phyloP scores from a whole-genome alignment of 2,329 filamentous ascomycete genomes.

The Sporothrix euskadiensis region DNA sequence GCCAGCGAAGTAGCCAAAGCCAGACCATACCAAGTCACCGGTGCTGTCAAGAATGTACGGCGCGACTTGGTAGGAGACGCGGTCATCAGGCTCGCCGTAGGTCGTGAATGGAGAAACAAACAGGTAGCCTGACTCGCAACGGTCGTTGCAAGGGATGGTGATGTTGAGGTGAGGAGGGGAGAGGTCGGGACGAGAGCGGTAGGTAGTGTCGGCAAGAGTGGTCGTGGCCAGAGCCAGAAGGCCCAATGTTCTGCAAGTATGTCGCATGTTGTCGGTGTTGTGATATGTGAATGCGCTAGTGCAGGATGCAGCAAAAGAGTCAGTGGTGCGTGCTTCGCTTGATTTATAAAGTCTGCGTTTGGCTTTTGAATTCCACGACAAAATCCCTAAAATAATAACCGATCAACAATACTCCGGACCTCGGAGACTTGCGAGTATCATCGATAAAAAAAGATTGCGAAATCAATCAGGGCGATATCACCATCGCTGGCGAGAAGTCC shows the following conservation, averaged over 20 bases:
- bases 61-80: constrained; percentile 47
- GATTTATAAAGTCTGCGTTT: not conserved
- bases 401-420: not conserved
- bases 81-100: constrained; percentile 34
- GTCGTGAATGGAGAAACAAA: constrained; percentile 35
- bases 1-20: constrained; percentile 53
- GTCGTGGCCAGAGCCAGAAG: not conserved
- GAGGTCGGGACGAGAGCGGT: constrained; percentile 36
- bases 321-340: not conserved
- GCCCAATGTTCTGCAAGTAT: not conserved
- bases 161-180: constrained; percentile 41
- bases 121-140: constrained; percentile 42
- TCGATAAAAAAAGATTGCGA: not conserved
- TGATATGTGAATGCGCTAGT: not conserved
- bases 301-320: not conserved
- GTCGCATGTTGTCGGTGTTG: not conserved
- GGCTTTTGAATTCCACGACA: not conserved
- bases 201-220: constrained; percentile 14
- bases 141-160: constrained; percentile 40
- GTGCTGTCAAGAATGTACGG: constrained; percentile 58
- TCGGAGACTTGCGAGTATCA: constrained; percentile 12
- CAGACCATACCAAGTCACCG: constrained; percentile 59
- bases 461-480: not conserved
- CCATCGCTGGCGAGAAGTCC: not conserved
- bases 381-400: not conserved